A percentile compares a stretch with the other conserved stretches of the same genome.
Evolutionary conservation across 2,329 filamentous ascomycete species (phyloP).

Genomic region (Colletotrichum tropicale): DNA sequence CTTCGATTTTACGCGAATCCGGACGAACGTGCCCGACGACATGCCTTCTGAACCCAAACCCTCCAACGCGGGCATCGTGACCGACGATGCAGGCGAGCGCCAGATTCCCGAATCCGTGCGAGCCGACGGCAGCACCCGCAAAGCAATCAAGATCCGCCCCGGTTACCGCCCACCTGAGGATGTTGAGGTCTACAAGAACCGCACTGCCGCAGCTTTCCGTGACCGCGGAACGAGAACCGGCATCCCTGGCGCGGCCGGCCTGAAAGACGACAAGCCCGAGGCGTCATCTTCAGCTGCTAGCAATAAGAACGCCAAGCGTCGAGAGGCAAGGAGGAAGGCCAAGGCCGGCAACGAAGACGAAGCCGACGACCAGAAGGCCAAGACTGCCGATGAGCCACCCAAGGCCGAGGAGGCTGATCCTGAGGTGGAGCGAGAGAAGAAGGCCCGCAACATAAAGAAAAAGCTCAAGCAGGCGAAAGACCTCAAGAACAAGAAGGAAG

Average conservation of each 20-base stretch:
- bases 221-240: conserved; percentile 67
- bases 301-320: conserved; percentile 87
- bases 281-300: conserved; percentile 53
- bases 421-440: conserved; percentile 86
- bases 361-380: conserved; percentile 42
- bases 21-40: not conserved
- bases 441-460: conserved; percentile 89
- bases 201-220: conserved; percentile 84
- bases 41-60: conserved; percentile 46
- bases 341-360: conserved; percentile 63
- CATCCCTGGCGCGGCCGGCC: conserved; percentile 75
- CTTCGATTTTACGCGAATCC: not conserved
- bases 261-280: conserved; percentile 54
- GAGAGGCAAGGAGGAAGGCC: conserved; percentile 60
- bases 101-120: conserved; percentile 89
- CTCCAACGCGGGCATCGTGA: conserved; percentile 76
- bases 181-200: conserved; percentile 94
- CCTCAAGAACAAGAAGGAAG: conserved; percentile 87
- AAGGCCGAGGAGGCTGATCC: conserved; percentile 59
- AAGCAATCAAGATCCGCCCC: conserved; percentile 91
- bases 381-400: conserved; percentile 28
- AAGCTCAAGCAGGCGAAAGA: conserved; percentile 94
- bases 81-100: conserved; percentile 77
- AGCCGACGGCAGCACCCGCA: conserved; percentile 88
- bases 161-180: conserved; percentile 96